Percentiles rank a stretch among this genome's conserved stretches.
Evolutionary conservation across 75 land plant species (phyloP).

Genomic region (Selaginella tamariscina): DNA sequence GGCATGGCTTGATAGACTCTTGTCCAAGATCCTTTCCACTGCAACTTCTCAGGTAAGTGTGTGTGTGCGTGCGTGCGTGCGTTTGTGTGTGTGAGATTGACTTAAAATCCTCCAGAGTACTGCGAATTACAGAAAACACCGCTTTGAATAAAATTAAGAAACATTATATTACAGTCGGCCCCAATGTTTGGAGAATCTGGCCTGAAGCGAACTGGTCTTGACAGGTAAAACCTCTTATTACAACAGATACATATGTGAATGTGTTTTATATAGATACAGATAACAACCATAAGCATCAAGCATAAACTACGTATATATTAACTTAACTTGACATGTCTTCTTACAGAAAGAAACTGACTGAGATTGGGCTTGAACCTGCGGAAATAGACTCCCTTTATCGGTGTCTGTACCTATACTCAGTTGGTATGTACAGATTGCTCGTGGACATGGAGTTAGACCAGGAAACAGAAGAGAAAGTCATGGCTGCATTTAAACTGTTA

Average conservation of each 20-base stretch:
- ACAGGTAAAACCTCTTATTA: too few relatives aligned
- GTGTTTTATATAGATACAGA: too few relatives aligned
- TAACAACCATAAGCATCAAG: too few relatives aligned
- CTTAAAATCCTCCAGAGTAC: too few relatives aligned
- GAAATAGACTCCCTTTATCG: neutral
- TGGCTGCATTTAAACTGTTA: constrained; percentile 4
- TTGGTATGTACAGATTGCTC: constrained; percentile 1
- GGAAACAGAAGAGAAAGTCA: neutral
- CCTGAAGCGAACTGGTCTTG: neutral
- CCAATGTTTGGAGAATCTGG: neutral
- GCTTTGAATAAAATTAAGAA: too few relatives aligned
- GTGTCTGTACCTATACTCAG: neutral
- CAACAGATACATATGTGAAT: too few relatives aligned
- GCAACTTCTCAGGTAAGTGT: neutral
- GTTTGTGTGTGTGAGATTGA: too few relatives aligned
- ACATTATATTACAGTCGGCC: neutral
- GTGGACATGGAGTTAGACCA: neutral
- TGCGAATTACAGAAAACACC: too few relatives aligned
- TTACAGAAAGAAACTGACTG: constrained; percentile 11
- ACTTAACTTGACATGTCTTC: too few relatives aligned
- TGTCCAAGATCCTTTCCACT: neutral
- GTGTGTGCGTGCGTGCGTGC: too few relatives aligned
- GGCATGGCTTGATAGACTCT: constrained; percentile 3
- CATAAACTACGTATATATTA: too few relatives aligned
- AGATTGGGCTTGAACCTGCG: neutral